These are phyloP conservation scores for Calendula officinalis DNA, from an alignment of 129 eudicot genomes.

Conservation along the genomic window DNA sequence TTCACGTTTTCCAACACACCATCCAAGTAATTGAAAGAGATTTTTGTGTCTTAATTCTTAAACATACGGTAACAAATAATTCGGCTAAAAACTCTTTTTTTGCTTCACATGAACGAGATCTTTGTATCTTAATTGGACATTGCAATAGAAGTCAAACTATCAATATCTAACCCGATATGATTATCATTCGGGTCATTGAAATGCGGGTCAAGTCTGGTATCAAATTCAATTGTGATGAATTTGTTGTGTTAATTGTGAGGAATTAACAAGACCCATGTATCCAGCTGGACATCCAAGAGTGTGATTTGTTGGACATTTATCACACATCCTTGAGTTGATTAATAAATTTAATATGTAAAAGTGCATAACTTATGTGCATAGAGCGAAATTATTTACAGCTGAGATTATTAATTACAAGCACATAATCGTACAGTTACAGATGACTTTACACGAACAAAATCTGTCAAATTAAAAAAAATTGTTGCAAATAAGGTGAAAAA, in stretches of 20 bases:
- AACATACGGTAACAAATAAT: constrained; percentile 61
- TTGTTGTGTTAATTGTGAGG: constrained; percentile 54
- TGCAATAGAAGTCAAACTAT: constrained; percentile 63
- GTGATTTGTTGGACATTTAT: constrained; percentile 52
- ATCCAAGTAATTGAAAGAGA: constrained; percentile 74
- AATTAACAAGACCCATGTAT: constrained; percentile 69
- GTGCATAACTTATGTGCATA: background rate
- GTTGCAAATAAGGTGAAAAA: background rate
- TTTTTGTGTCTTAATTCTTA: constrained; percentile 53
- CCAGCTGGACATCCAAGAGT: constrained; percentile 76
- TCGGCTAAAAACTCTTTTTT: constrained; percentile 73
- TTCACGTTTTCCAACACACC: constrained; percentile 81
- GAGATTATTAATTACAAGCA: no score
- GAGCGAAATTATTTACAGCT: background rate
- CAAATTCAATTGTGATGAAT: constrained; percentile 73
- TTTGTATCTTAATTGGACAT: constrained; percentile 61
- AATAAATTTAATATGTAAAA: background rate
- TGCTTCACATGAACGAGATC: constrained; percentile 66
- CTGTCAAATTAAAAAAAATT: constrained; percentile 12
- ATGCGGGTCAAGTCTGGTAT: constrained; percentile 55
- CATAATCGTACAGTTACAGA: constrained; percentile 1
- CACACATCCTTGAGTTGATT: no score
- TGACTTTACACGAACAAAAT: constrained; percentile 22
- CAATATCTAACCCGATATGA: constrained; percentile 73
- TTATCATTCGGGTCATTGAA: constrained; percentile 74